Evolutionary conservation across 2,329 filamentous ascomycete species (phyloP).

Genomic region (Scolecobasidium constrictum): DNA sequence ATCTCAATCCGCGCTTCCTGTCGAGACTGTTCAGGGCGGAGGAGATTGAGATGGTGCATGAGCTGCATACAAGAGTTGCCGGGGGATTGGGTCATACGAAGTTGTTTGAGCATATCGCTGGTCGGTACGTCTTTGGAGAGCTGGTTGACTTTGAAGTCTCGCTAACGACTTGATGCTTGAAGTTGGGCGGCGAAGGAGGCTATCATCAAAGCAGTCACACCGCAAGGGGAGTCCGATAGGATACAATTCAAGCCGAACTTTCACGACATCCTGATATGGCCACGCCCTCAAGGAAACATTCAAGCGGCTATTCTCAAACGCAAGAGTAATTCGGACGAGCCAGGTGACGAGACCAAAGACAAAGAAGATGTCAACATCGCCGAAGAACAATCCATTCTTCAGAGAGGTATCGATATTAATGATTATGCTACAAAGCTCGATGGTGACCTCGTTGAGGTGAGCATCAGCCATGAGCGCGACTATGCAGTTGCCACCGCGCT

Average conservation of each 20-base stretch:
- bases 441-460: background rate
- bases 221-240: background rate
- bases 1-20: constrained; percentile 16
- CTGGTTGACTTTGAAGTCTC: constrained; percentile 9
- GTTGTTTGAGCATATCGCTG: constrained; percentile 17
- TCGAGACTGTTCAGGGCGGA: constrained; percentile 17
- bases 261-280: background rate
- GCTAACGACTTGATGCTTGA: background rate
- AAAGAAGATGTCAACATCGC: no score
- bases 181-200: constrained; percentile 43
- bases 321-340: no score
- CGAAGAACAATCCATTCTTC: no score
- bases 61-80: background rate
- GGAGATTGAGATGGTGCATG: constrained; percentile 14
- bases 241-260: background rate
- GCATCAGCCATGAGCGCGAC: background rate
- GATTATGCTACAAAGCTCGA: background rate
- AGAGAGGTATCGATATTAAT: background rate
- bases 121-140: constrained; percentile 18
- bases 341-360: no score
- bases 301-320: background rate
- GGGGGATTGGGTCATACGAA: background rate
- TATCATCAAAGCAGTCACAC: constrained; percentile 29
- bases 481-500: background rate
- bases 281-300: background rate